Conservation (phyloP, 1,284 basidiomycete species). For the Irpex sp. region DNA sequence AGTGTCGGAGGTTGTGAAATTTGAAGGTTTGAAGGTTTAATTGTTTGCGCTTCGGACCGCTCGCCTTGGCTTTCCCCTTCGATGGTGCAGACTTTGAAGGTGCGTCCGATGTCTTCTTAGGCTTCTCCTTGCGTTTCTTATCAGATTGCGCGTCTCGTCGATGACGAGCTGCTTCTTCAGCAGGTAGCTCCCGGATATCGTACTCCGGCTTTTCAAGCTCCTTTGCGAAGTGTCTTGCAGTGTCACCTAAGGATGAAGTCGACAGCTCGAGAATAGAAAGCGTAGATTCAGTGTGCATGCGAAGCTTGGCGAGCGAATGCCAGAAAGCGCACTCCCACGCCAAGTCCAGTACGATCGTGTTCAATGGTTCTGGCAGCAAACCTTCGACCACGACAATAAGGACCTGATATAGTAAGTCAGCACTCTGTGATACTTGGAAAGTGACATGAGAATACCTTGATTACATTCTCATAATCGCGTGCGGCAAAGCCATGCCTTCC, state of each 20-base stretch:
- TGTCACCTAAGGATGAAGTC: constrained; percentile 15
- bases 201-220: constrained; percentile 10
- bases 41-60: background rate
- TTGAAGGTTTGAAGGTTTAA: constrained; percentile 28
- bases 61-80: background rate
- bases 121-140: background rate
- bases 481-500: constrained; percentile 24
- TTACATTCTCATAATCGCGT: constrained; percentile 25
- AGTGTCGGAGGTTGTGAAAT: constrained; percentile 28
- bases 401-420: constrained; percentile 16
- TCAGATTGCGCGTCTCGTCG: constrained; percentile 9
- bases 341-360: constrained; percentile 19
- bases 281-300: constrained; percentile 23
- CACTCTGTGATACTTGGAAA: background rate
- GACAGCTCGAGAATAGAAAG: constrained; percentile 9
- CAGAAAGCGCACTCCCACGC: constrained; percentile 23
- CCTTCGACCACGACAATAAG: constrained; percentile 26
- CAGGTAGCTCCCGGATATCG: constrained; percentile 22
- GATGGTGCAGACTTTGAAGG: background rate
- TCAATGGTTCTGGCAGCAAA: constrained; percentile 17
- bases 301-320: constrained; percentile 29
- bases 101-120: background rate
- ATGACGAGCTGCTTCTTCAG: constrained; percentile 17
- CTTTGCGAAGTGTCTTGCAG: constrained; percentile 16
- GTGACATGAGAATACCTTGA: constrained; percentile 18